Base-by-base conservation (phyloP, 176 grass and related monocot genomes). In the Phoenix dactylifera region DNA sequence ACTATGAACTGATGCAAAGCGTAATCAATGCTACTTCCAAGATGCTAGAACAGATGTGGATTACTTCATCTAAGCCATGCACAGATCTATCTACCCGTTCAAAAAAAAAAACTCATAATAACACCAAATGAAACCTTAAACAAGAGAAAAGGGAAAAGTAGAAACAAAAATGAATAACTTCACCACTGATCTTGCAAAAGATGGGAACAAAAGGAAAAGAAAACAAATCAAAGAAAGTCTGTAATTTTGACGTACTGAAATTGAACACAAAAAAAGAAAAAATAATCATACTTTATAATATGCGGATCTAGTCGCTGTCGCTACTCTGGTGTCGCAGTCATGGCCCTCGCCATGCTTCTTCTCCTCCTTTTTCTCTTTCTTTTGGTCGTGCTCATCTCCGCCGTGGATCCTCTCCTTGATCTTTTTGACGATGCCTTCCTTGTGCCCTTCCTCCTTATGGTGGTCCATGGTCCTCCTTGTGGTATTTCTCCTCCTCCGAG, bases 371-470 rank as follows among this genome's bases (percentile, higher is more conserved):
- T 71, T 61, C 54, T 75, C 80, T 73, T 86, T 67, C 7, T 89
- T 56, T 6, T 80, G 70, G 32, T 75, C 70, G 59, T 85, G 72
- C 6, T 29, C 58, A 28, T 72, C 89, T 22, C 68, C 60, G 29
- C 90, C 83, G 26, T 79, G 76, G 80, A 89, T 56, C 80, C 89
- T 95, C 32, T 84, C 83, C 83, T 95, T 95, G 74, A 95, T 82
- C 86, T 95, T 90, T 18, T 84, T 86, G 6, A 72, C 4, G 3
- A 89, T 4, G 22, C 90, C 86, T 44, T 79, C 86, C 57, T 87
- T 82, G 63, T 87, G 76, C 69, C 86, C 72, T 22, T 63, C 74
- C 0, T 77, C 66, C 1, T 35, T 25, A 1, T 25, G 1, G 24
- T 25, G 24, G 24, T 25, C 3, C 24, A 20, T 20, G 20, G 20